A percentile compares a stretch with the other conserved stretches of the same genome.
Evolutionary conservation across 2,329 filamentous ascomycete genomes (phyloP).

Genomic region (Fusarium nanum): DNA sequence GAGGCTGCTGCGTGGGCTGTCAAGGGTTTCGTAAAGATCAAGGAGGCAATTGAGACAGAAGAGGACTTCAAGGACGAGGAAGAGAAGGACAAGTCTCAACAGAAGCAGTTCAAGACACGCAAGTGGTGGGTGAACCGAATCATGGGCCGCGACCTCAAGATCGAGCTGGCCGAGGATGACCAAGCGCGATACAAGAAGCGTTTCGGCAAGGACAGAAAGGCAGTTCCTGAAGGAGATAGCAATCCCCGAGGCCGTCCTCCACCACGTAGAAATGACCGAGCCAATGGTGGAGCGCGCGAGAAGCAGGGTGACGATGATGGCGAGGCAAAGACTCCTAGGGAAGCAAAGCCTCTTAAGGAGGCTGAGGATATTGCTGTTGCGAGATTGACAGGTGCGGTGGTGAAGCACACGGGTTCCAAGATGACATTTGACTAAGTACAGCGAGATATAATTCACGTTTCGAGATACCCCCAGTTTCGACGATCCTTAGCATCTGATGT

Average conservation of each 20-base stretch:
- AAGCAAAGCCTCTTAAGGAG: constrained; percentile 57
- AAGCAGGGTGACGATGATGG: constrained; percentile 45
- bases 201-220: constrained; percentile 75
- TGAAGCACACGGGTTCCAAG: constrained; percentile 83
- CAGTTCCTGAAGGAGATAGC: constrained; percentile 41
- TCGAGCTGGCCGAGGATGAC: constrained; percentile 94
- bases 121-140: constrained; percentile 91
- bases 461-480: constrained; percentile 40
- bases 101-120: constrained; percentile 67
- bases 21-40: constrained; percentile 81
- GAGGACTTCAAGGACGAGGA: constrained; percentile 67
- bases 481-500: background rate
- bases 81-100: constrained; percentile 52
- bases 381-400: constrained; percentile 81
- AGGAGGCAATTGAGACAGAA: constrained; percentile 71
- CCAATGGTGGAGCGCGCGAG: constrained; percentile 33
- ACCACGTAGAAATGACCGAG: constrained; percentile 47
- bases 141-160: constrained; percentile 81
- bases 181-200: constrained; percentile 92
- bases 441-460: constrained; percentile 37
- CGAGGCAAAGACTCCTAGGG: constrained; percentile 53
- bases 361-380: constrained; percentile 63
- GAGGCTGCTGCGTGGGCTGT: constrained; percentile 77
- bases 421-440: constrained; percentile 76
- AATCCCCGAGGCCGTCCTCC: constrained; percentile 51